Percentiles rank a stretch among this genome's conserved stretches.
phyloP scores from a whole-genome alignment of 2,329 filamentous ascomycete genomes.

The Hypoxylon sp. region DNA sequence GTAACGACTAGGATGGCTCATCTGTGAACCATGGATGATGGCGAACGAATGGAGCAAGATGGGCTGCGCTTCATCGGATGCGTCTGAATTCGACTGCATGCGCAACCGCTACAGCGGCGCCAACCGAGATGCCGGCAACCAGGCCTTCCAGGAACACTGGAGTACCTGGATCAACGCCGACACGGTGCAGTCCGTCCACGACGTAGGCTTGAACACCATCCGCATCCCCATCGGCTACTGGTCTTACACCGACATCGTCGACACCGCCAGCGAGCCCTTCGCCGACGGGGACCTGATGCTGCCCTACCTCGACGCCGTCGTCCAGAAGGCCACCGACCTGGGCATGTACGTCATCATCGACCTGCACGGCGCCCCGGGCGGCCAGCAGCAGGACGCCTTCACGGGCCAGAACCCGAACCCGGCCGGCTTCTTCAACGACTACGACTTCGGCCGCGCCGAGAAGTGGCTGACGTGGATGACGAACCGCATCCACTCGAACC shows the following conservation, averaged over 20 bases:
- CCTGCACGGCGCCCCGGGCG: slow-evolving; percentile 43
- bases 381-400: slow-evolving; percentile 44
- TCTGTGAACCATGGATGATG: slow-evolving; percentile 43
- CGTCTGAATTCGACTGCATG: slow-evolving; percentile 44
- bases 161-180: slow-evolving; percentile 39
- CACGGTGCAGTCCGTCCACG: slow-evolving; percentile 42
- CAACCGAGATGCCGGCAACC: slow-evolving; percentile 39
- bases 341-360: slow-evolving; percentile 51
- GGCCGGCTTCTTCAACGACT: slow-evolving; percentile 67
- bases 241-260: slow-evolving; percentile 43
- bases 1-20: slow-evolving; percentile 37
- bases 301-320: slow-evolving; percentile 50
- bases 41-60: slow-evolving; percentile 40
- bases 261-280: slow-evolving; percentile 42
- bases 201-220: slow-evolving; percentile 44
- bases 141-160: slow-evolving; percentile 42
- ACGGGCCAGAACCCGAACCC: slow-evolving; percentile 45
- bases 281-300: slow-evolving; percentile 48
- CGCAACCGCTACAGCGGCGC: slow-evolving; percentile 38
- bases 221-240: slow-evolving; percentile 45
- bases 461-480: slow-evolving; percentile 69
- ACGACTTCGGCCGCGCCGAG: slow-evolving; percentile 67
- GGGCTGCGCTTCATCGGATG: slow-evolving; percentile 36
- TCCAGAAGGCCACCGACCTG: slow-evolving; percentile 50
- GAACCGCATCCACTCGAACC: slow-evolving; percentile 61